phyloP scores from a whole-genome alignment of 768 basidiomycete species.

The Dendrothele bispora region DNA sequence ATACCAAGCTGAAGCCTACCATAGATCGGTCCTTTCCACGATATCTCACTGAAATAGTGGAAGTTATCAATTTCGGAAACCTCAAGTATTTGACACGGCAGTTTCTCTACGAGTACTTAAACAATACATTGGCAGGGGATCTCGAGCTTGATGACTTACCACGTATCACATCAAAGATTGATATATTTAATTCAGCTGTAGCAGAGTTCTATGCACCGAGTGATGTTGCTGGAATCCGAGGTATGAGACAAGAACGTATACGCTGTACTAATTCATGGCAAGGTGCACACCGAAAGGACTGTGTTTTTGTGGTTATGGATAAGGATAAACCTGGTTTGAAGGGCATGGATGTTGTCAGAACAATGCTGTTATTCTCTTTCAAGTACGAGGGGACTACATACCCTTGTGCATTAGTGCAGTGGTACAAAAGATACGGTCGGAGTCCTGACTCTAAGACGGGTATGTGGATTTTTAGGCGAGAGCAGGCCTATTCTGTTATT shows the following conservation, averaged over 20 bases:
- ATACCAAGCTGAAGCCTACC: no score
- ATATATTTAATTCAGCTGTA: slow-evolving; percentile 24
- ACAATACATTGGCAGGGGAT: slow-evolving; percentile 13
- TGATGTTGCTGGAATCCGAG: slow-evolving; percentile 14
- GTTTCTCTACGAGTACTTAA: slow-evolving; percentile 23
- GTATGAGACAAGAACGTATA: slow-evolving; percentile 15
- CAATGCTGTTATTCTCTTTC: slow-evolving; percentile 27
- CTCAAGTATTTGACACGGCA: slow-evolving; percentile 19
- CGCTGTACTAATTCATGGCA: slow-evolving; percentile 13
- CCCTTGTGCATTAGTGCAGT: slow-evolving; percentile 27
- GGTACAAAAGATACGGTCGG: slow-evolving; percentile 22
- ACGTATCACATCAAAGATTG: slow-evolving; percentile 11
- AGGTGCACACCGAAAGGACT: slow-evolving; percentile 11
- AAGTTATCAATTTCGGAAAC: slow-evolving; percentile 12
- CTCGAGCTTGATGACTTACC: slow-evolving; percentile 16
- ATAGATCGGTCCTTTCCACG: slow-evolving; percentile 9
- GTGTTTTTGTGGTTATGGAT: slow-evolving; percentile 21
- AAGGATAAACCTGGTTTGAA: slow-evolving; percentile 18
- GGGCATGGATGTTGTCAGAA: slow-evolving; percentile 20
- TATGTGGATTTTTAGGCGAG: slow-evolving; percentile 29
- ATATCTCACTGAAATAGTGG: slow-evolving; percentile 10
- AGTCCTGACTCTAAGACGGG: slow-evolving; percentile 17
- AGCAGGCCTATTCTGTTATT: slow-evolving; percentile 20
- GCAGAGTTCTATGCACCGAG: slow-evolving; percentile 24
- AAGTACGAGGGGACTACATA: slow-evolving; percentile 10